A percentile compares a stretch with the other conserved stretches of the same genome.
phyloP scores from a whole-genome alignment of 2,329 filamentous ascomycete species.

The Xylaria sp. region DNA sequence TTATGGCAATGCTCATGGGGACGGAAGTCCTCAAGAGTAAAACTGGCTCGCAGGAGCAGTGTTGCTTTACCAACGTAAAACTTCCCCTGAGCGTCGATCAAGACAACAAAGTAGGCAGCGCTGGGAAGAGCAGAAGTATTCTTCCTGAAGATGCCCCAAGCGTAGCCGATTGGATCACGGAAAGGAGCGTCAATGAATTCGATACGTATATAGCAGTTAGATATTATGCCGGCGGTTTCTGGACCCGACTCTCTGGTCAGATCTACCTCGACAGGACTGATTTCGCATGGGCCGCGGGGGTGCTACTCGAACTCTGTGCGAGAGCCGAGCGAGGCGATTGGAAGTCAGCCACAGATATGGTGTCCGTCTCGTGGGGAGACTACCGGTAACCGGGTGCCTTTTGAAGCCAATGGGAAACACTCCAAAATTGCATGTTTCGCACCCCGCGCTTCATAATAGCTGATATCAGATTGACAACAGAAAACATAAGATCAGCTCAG shows the following conservation, averaged over 20 bases:
- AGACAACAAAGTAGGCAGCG: not conserved
- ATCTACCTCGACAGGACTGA: slow-evolving; percentile 46
- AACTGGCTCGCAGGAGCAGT: slow-evolving; percentile 63
- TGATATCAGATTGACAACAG: slow-evolving; percentile 19
- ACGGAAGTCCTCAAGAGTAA: slow-evolving; percentile 72
- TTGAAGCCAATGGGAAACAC: slow-evolving; percentile 16
- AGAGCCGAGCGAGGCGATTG: slow-evolving; percentile 41
- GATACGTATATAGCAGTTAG: slow-evolving; percentile 48
- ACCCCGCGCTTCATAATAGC: slow-evolving; percentile 25
- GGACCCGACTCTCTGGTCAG: slow-evolving; percentile 45
- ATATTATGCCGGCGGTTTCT: slow-evolving; percentile 45
- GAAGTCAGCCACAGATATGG: slow-evolving; percentile 23
- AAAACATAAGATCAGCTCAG: slow-evolving; percentile 2
- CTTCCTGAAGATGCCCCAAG: slow-evolving; percentile 41
- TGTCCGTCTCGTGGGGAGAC: slow-evolving; percentile 13
- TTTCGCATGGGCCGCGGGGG: slow-evolving; percentile 46
- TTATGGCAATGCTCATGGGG: slow-evolving; percentile 66
- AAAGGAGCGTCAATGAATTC: slow-evolving; percentile 45
- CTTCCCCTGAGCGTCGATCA: slow-evolving; percentile 59
- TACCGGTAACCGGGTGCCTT: slow-evolving; percentile 24
- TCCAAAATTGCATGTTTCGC: slow-evolving; percentile 33
- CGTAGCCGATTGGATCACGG: slow-evolving; percentile 49
- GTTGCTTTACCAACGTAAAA: slow-evolving; percentile 71
- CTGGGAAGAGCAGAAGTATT: slow-evolving; percentile 23
- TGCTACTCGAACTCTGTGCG: slow-evolving; percentile 45